Percentiles rank a stretch among this genome's conserved stretches.
Conservation (phyloP, 2,329 filamentous ascomycete species). For the Aspergillus melleus region DNA sequence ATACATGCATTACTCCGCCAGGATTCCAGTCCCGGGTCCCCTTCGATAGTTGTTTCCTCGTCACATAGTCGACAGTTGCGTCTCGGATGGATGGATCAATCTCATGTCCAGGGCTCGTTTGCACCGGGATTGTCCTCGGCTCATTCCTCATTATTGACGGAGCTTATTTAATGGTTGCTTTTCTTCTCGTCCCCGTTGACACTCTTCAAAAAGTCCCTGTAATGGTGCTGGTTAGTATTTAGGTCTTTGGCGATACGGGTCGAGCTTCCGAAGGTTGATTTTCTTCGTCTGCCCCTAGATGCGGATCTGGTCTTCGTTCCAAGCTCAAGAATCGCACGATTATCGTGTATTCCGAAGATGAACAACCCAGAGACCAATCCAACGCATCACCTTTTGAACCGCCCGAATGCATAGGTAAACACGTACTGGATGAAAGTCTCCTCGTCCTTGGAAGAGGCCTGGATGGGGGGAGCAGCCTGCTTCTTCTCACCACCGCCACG, state of each 20-base stretch:
- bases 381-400: background rate
- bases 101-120: background rate
- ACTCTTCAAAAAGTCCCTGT: conserved; percentile 53
- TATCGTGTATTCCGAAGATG: background rate
- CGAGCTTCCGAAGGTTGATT: background rate
- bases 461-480: conserved; percentile 57
- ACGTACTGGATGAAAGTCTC: conserved; percentile 68
- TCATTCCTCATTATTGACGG: conserved; percentile 7
- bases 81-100: background rate
- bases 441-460: conserved; percentile 66
- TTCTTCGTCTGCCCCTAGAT: background rate
- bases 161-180: conserved; percentile 37
- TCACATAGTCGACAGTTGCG: background rate
- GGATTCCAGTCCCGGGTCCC: conserved; percentile 4
- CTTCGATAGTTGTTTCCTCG: background rate
- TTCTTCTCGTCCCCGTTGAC: conserved; percentile 51
- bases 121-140: conserved; percentile 8
- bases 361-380: background rate
- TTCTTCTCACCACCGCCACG: conserved; percentile 47
- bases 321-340: background rate
- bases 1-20: conserved; percentile 1
- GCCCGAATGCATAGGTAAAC: background rate
- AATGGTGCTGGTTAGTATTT: background rate
- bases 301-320: background rate
- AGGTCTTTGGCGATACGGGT: background rate